Evolutionary conservation across 2,329 filamentous ascomycete species (phyloP).

Genomic region (Colletotrichum sp.): DNA sequence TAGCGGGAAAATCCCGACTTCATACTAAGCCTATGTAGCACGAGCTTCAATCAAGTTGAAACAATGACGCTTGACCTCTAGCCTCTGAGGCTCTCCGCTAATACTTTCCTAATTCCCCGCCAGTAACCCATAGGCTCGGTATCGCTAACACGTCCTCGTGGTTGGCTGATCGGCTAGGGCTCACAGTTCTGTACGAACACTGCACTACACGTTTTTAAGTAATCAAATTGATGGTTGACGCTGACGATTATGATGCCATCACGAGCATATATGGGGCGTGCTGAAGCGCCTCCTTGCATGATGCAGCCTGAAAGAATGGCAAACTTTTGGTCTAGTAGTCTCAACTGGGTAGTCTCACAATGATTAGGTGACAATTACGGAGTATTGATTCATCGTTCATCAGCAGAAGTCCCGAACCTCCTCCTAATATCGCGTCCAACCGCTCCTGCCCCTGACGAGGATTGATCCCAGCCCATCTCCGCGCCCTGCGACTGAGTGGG

Average conservation of each 20-base stretch:
- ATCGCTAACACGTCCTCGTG: neutral
- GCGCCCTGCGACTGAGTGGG: neutral
- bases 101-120: neutral
- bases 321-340: neutral
- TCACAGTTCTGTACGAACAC: neutral
- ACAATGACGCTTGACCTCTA: neutral
- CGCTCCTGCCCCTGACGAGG: neutral
- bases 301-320: neutral
- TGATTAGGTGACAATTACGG: neutral
- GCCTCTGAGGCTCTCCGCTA: neutral
- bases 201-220: fast-evolving
- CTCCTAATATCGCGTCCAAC: neutral
- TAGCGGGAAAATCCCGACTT: neutral
- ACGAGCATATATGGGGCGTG: neutral
- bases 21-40: neutral
- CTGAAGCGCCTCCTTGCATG: neutral
- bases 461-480: neutral
- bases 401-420: neutral
- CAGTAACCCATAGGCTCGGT: neutral
- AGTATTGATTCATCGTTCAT: neutral
- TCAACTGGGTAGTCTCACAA: neutral
- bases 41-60: neutral
- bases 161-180: neutral
- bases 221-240: neutral
- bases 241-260: neutral